These are phyloP conservation scores for Boehmeria nivea DNA, from an alignment of 306 rosid genomes.

Conservation along the genomic window DNA sequence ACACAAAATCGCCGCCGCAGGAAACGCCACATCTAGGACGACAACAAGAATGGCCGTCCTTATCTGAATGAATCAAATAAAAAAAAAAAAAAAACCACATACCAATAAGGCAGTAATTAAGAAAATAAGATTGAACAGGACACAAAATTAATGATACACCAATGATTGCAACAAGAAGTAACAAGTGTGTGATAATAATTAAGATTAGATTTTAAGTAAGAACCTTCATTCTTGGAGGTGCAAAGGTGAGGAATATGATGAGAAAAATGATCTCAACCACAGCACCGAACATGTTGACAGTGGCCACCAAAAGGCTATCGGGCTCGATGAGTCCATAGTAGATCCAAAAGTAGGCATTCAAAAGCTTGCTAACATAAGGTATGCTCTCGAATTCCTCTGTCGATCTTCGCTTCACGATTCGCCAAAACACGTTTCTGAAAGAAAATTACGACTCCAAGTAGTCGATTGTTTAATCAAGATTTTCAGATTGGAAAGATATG, in stretches of 20 bases:
- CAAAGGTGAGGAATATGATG: constrained; percentile 21
- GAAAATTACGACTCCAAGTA: neutral
- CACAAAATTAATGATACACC: too few species aligned
- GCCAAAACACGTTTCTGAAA: constrained; percentile 22
- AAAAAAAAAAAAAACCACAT: too few species aligned
- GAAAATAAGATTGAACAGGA: too few species aligned
- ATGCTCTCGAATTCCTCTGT: constrained; percentile 34
- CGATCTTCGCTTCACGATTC: constrained; percentile 22
- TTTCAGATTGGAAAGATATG: neutral
- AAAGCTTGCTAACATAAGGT: constrained; percentile 27
- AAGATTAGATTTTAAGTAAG: neutral
- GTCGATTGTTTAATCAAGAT: neutral
- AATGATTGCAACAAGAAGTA: too few species aligned
- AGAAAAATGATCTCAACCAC: constrained; percentile 27
- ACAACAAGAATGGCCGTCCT: constrained; percentile 30
- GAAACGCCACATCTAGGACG: constrained; percentile 21
- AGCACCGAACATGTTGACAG: constrained; percentile 26
- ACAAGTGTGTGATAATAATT: neutral
- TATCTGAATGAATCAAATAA: neutral
- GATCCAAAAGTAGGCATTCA: constrained; percentile 31
- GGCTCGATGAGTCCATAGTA: constrained; percentile 30
- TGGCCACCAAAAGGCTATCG: constrained; percentile 22
- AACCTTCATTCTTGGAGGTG: constrained; percentile 35
- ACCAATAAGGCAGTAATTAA: neutral
- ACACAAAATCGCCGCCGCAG: constrained; percentile 21